Conservation (phyloP, 805 yeast species). For the Ogataea methanolica region DNA sequence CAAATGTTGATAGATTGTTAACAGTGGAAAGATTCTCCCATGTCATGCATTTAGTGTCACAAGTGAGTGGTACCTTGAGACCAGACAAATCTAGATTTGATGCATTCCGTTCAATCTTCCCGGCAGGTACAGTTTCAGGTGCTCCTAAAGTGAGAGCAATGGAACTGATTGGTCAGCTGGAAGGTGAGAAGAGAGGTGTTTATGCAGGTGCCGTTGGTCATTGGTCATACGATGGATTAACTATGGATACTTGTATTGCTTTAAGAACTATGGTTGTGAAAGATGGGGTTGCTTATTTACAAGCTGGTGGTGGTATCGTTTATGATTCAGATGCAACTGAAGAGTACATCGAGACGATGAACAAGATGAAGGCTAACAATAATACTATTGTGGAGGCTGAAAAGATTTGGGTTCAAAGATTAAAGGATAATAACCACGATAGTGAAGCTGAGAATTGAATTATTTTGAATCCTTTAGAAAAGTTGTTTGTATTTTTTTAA, state of each 20-base stretch:
- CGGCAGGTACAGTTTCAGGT: conserved; percentile 98
- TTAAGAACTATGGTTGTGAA: conserved; percentile 94
- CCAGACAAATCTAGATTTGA: conserved; percentile 85
- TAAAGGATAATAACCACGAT: conserved; percentile 21
- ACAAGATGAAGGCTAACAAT: conserved; percentile 93
- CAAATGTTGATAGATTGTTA: conserved; percentile 82
- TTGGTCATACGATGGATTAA: conserved; percentile 93
- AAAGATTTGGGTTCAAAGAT: conserved; percentile 57
- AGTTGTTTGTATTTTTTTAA: no score
- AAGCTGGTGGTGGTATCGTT: conserved; percentile 99
- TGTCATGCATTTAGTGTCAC: conserved; percentile 94
- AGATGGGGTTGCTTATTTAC: conserved; percentile 85
- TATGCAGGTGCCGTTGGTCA: conserved; percentile 99
- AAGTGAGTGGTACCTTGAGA: conserved; percentile 88
- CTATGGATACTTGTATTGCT: conserved; percentile 98
- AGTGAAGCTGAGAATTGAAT: conserved; percentile 18
- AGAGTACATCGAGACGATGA: conserved; percentile 94
- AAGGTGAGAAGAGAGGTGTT: conserved; percentile 89
- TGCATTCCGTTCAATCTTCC: conserved; percentile 96
- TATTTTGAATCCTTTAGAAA: no score
- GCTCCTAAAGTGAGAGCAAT: conserved; percentile 97
- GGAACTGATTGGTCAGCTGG: conserved; percentile 89
- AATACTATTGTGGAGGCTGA: conserved; percentile 92
- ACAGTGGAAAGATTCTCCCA: conserved; percentile 93
- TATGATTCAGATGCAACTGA: conserved; percentile 92